Conservation (phyloP, 306 rosid species). For the Erythrophleum fordii region DNA sequence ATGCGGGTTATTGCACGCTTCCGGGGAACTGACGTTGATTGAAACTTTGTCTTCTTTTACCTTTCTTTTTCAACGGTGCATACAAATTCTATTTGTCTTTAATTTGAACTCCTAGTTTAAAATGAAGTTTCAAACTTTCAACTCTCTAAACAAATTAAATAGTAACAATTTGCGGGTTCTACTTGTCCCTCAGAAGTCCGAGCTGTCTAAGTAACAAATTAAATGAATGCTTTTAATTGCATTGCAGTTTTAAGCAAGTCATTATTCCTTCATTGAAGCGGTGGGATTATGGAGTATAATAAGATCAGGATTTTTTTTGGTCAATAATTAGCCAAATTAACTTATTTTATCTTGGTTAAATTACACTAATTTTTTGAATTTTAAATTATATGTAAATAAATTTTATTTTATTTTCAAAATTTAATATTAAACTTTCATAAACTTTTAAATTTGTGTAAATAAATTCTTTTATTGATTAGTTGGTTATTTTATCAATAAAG, state of each 20-base stretch:
- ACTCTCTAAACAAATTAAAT: background rate
- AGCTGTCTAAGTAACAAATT: background rate
- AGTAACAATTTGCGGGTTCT: background rate
- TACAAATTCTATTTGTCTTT: background rate
- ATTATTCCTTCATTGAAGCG: background rate
- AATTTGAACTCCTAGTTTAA: background rate
- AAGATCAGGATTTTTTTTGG: no score
- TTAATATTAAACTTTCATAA: no score
- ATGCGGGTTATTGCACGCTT: constrained; percentile 7
- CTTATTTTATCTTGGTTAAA: no score
- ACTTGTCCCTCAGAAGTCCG: background rate
- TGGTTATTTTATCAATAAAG: no score
- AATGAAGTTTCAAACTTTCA: background rate
- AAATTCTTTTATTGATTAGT: background rate
- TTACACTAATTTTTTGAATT: no score
- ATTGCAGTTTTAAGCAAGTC: background rate
- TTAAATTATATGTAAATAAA: no score
- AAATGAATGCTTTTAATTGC: background rate
- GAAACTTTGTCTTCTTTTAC: constrained; percentile 20
- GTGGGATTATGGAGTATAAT: background rate
- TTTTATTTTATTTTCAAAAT: no score
- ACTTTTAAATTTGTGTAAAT: no score
- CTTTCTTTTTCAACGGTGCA: background rate
- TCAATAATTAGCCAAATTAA: no score
- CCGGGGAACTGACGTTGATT: constrained; percentile 28